Percentiles rank a stretch among this genome's conserved stretches.
Conservation (phyloP, 495 filamentous ascomycete species). For the Penicillium goetzii region DNA sequence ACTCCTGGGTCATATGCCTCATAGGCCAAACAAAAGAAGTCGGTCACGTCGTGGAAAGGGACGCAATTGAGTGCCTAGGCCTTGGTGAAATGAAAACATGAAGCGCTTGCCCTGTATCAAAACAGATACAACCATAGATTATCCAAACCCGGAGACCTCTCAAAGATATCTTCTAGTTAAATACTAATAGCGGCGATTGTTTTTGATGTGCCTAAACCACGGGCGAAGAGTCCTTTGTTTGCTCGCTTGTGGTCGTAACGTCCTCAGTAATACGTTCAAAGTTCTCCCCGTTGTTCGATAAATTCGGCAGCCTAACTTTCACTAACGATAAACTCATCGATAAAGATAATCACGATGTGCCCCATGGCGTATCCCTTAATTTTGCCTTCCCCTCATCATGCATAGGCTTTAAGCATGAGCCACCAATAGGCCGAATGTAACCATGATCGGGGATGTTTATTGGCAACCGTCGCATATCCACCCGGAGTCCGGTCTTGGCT, state of each 20-base stretch:
- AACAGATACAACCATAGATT: too few species aligned
- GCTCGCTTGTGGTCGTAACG: background rate
- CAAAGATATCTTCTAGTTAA: background rate
- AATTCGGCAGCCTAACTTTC: background rate
- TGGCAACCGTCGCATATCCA: conserved; percentile 7
- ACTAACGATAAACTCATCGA: background rate
- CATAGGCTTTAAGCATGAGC: background rate
- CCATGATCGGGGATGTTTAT: background rate
- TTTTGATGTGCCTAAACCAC: background rate
- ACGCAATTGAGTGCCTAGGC: too few species aligned
- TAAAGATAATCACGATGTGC: background rate
- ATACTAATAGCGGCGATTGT: background rate
- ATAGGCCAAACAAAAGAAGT: too few species aligned
- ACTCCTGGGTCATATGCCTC: too few species aligned
- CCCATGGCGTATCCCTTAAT: background rate
- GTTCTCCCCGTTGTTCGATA: background rate
- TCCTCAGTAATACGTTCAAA: background rate
- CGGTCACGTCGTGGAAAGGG: too few species aligned
- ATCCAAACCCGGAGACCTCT: too few species aligned
- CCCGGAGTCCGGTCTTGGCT: conserved; percentile 11
- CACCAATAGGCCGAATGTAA: background rate
- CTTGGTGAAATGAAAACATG: too few species aligned
- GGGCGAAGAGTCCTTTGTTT: background rate
- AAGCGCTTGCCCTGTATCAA: too few species aligned
- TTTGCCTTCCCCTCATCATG: background rate